phyloP scores from a whole-genome alignment of 2,329 filamentous ascomycete genomes.

The Simplicillium sp. region DNA sequence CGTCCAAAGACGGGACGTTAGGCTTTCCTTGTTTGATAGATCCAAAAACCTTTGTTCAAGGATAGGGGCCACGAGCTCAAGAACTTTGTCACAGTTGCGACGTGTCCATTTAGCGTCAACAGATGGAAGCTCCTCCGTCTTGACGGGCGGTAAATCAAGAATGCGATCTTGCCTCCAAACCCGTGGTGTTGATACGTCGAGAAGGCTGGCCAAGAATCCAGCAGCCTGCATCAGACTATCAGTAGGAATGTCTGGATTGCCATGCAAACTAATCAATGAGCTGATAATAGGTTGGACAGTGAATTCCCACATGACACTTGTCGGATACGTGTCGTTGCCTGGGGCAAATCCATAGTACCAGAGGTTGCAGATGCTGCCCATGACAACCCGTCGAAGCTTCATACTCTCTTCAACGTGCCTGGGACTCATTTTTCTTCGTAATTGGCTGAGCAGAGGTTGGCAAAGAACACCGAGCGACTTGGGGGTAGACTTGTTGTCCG shows the following conservation, averaged over 20 bases:
- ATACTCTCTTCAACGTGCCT: slow-evolving; percentile 43
- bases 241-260: slow-evolving; percentile 26
- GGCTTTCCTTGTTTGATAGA: slow-evolving; percentile 50
- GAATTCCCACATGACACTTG: slow-evolving; percentile 71
- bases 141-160: slow-evolving; percentile 46
- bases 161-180: slow-evolving; percentile 70
- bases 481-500: slow-evolving; percentile 46
- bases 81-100: slow-evolving; percentile 55
- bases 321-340: slow-evolving; percentile 49
- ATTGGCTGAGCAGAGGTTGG: slow-evolving; percentile 58
- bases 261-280: slow-evolving; percentile 36
- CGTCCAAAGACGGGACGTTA: slow-evolving; percentile 46
- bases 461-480: slow-evolving; percentile 36
- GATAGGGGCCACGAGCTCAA: slow-evolving; percentile 50
- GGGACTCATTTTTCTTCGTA: slow-evolving; percentile 53
- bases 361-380: slow-evolving; percentile 69
- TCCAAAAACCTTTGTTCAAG: slow-evolving; percentile 53
- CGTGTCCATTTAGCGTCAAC: slow-evolving; percentile 84
- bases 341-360: slow-evolving; percentile 78
- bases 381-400: slow-evolving; percentile 40
- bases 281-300: slow-evolving; percentile 58
- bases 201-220: slow-evolving; percentile 60
- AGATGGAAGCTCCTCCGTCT: slow-evolving; percentile 67
- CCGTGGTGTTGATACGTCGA: slow-evolving; percentile 48
- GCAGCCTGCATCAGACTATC: slow-evolving; percentile 51